A percentile compares a stretch with the other conserved stretches of the same genome.
Evolutionary conservation across 768 basidiomycete species (phyloP).

Genomic region (Tricholoma flavovirens): DNA sequence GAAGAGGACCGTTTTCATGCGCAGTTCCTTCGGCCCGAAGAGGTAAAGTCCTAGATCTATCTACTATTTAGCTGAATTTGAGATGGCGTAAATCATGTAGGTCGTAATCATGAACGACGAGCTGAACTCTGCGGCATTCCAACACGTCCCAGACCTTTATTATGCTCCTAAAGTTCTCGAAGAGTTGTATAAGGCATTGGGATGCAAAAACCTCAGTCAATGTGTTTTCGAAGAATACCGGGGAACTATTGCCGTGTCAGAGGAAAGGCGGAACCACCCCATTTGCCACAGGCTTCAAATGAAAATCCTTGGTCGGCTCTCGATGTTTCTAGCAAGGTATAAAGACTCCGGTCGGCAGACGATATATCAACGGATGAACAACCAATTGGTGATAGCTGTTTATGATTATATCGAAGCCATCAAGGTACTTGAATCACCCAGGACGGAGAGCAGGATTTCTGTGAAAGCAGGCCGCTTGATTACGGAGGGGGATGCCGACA

Average conservation of each 20-base stretch:
- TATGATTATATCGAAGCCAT: background rate
- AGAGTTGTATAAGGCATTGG: background rate
- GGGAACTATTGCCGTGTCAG: background rate
- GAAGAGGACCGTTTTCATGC: background rate
- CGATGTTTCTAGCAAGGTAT: background rate
- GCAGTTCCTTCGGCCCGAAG: background rate
- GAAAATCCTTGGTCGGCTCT: background rate
- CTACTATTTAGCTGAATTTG: background rate
- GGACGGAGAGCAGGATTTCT: background rate
- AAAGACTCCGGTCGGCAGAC: background rate
- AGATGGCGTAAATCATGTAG: background rate
- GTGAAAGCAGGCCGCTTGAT: background rate
- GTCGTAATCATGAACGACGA: background rate
- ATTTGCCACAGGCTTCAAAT: background rate
- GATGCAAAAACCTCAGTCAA: background rate
- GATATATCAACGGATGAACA: background rate
- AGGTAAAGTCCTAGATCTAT: background rate
- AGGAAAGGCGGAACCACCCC: background rate
- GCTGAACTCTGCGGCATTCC: background rate
- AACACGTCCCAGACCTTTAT: background rate
- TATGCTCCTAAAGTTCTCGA: background rate
- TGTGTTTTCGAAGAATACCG: background rate
- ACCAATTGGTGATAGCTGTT: background rate
- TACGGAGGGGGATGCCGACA: background rate
- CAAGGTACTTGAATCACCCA: background rate